Base-by-base conservation (phyloP, 805 yeast genomes). In the Kuraishia molischiana region DNA sequence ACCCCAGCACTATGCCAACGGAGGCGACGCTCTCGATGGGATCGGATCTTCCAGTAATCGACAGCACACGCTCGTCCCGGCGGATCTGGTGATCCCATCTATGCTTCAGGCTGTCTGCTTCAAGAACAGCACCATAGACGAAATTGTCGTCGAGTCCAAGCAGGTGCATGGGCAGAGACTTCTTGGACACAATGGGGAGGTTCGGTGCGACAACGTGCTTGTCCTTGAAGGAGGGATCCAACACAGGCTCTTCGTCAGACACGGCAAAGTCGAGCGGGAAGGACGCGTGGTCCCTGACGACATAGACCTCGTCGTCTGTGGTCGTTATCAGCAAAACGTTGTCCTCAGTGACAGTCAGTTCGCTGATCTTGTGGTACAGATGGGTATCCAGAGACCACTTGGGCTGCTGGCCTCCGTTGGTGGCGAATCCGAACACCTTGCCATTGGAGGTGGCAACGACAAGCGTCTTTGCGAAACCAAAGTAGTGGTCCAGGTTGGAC, bases 1-100 rank as follows among this genome's bases (percentile, higher is more conserved):
- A 78, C 17, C 80, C 79, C 21, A 83, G 59, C 0, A 82, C 73
- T 19, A 73, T 67, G 6, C 95, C 97, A 35, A 79, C 53, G 11
- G 80, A 79, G 0, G 80, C 76, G 4, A 69, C 61, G 10, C 53
- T 47, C 15, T 63, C 70, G 11, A 56, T 58, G 8, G 52, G 54
- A 2, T 60, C 58, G 33, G 62, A 62, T 39, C 74, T 65, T 2
- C 54, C 31, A 0, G 66, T 60, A 24, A 62, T 53, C 0, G 67
- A 62, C 2, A 68, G 49, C 28, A 77, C 54, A n/a, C 50, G 41
- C 41, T 66, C 74, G 28, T 52, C 48, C 4, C 15, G 15, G 19
- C 19, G 20, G 9, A 34, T n/a, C 14, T 19, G 8, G 15, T 18
- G 9, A 6, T 15, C 22, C 40, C 40, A 37, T 10, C 18, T 11